A percentile compares a stretch with the other conserved stretches of the same genome.
phyloP scores from a whole-genome alignment of 306 rosid genomes.

The Heteromeles arbutifolia region DNA sequence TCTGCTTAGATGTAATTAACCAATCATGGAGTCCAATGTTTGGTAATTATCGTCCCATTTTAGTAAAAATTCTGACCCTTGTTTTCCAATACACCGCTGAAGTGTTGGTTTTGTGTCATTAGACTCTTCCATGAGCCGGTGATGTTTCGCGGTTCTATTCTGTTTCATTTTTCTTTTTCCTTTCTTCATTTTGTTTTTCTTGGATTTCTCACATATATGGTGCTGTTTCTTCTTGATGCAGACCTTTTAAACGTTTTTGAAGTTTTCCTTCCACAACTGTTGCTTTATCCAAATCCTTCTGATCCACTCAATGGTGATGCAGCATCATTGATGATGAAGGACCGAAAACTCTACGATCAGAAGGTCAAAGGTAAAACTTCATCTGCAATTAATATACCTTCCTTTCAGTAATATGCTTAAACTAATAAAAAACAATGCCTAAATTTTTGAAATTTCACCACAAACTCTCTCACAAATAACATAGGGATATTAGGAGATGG shows the following conservation, averaged over 20 bases:
- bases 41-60: slow-evolving; percentile 44
- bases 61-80: slow-evolving; percentile 12
- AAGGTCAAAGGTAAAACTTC: slow-evolving; percentile 75
- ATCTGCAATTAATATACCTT: not conserved
- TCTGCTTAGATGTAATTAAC: slow-evolving; percentile 96
- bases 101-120: not conserved
- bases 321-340: slow-evolving; percentile 93
- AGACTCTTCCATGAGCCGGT: not conserved
- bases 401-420: not conserved
- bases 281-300: slow-evolving; percentile 95
- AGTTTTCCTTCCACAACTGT: slow-evolving; percentile 95
- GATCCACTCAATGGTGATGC: slow-evolving; percentile 98
- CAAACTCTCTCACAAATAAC: too few relatives aligned
- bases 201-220: not conserved
- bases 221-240: slow-evolving; percentile 29
- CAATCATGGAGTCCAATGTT: slow-evolving; percentile 99
- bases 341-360: slow-evolving; percentile 67
- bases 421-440: not conserved
- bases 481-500: too few relatives aligned
- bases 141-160: not conserved
- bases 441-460: not conserved
- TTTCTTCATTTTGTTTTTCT: not conserved
- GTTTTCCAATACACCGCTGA: not conserved
- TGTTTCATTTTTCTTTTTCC: not conserved
- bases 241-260: slow-evolving; percentile 93